Base-by-base conservation (phyloP, 2,329 filamentous ascomycete species). In the Fusarium sp. region DNA sequence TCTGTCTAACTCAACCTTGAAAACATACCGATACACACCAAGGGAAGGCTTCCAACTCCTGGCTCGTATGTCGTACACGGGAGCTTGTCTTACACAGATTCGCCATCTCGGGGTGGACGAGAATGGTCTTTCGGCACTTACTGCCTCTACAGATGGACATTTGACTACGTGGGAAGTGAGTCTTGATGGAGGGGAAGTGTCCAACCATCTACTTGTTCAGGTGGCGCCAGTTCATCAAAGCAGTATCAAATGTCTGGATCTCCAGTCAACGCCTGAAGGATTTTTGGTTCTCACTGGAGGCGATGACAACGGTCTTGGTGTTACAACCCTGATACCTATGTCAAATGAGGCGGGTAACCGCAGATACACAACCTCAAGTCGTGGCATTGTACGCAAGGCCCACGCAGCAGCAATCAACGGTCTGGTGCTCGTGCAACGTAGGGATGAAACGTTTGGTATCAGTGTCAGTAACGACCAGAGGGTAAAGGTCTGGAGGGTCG, bases 1-100 rank as follows among this genome's bases (percentile, higher is more conserved):
- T 0, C 90, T 96, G 72, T 98, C 95, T 0, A 95, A 98, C 79
- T 98, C 95, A 1, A 89, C 86, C 4, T 77, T 97, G 41, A 91
- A 90, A 74, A 85, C 82, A 2, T 91, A 90, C 69, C 69, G 76
- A 16, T 91, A 88, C 68, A 79, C 77, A 3, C 69, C 72, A 20
- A 52, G 43, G 3, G 63, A 65, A 1, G 80, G 81, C 0, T 91
- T 90, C 74, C 69, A 71, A 6, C 78, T 89, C 1, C 65, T 91
- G 1, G 84, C 84, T 0, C 78, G 78, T 33, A 88, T 88, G 8
- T 81, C 78, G 56, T 93, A 93, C 76, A 93, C 89, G 8, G 90
- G 89, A 10, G 89, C 90, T 13, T 97, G 94, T 74, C 82, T 97
- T 29, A 96, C 91, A 8, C 90, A 95, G 76, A 68, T 86, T 48